Evolutionary conservation across 2,329 filamentous ascomycete species (phyloP), one percentile per base, ranked within the genome.

Genomic region (Alternaria triticina): DNA sequence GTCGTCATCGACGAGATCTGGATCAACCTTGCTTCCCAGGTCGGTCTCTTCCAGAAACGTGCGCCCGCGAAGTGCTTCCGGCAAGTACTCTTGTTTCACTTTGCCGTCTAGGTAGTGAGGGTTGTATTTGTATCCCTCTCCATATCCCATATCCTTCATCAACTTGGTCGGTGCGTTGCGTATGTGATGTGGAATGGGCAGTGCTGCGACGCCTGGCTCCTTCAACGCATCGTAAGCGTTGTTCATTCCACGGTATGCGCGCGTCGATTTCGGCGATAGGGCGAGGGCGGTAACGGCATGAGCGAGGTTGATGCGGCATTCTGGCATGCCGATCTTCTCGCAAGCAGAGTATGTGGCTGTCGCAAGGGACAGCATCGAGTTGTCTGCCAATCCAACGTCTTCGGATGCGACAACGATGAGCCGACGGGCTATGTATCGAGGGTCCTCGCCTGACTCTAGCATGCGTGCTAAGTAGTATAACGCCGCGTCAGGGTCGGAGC

Each of bases 381-480:
- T 95, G 79, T 98, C 94, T 5, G 95, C 96, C 0, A 98, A 83
- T 0, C 95, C 96, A 43, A 98, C 89, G 75, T 99, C 96, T 79
- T 99, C 96, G 2, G 91, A 96, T 1, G 96, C 95, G 56, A 98
- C 94, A 12, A 98, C 94, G 7, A 99, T 91, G 85, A 99, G 92
- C 33, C 96, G 90, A 1, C 96, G 89, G 6, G 96, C 95, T 59
- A 99, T 90, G 80, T 95, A 98, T 1, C 97, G 85, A 0, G 95
- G 93, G 73, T 98, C 96, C 80, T 98, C 95, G 62, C 95, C 95
- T 0, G 92, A 96, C 74, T 97, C 91, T 6, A 99, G 88, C 96
- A 99, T 99, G 36, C 96, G 90, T 0, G 92, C 93, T 2, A 99
- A 88, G 79, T 98, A 99, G 83, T 98, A 99, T 1, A 99, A 86